Base-by-base conservation (phyloP, 495 filamentous ascomycete genomes). In the Viridothelium virens region DNA sequence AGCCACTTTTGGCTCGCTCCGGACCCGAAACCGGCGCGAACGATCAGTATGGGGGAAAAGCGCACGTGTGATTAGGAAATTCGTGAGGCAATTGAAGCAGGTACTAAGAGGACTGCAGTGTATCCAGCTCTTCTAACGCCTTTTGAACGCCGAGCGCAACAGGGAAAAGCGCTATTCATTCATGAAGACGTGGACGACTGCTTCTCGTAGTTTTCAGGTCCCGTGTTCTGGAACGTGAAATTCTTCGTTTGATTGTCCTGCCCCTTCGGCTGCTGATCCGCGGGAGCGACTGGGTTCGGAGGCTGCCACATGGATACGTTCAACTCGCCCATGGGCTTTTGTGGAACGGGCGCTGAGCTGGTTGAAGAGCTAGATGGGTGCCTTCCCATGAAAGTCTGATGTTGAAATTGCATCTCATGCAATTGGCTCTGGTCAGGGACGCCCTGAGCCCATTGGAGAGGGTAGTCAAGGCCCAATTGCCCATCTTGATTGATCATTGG, bases 191-290 rank as follows among this genome's bases (percentile, higher is more conserved):
- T 53, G n/a, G 11, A 16, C n/a, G 53, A 59, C 31, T 59, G 31
- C 33, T 61, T 66, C 62, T 68, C 65, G 38, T 68, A 72, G 46
- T 70, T 31, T 25, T 47, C 39, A 2, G 71, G 70, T 1, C 63
- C 65, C 2, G 61, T 48, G 44, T 73, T 71, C 18, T 67, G 48
- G 44, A 73, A 73, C 14, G 61, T 64, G 47, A 66, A 73, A 38
- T 69, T 68, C 70, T 70, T 71, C 25, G 53, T 18, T 59, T 59
- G 53, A 59, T 59, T 59, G 31, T 59, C 53, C 14, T 59, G 53
- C 7, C 31, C 31, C 31, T 59, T 47, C 0, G 38, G 63, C 44
- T 65, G 39, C 34, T 56, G 47, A 18, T 53, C 63, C 5, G 34
- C 46, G 3, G 63, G 63, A n/a, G 47, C 31, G n/a, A 38, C 41